Conservation (phyloP, 2,329 filamentous ascomycete genomes). For the Phoma sp. region DNA sequence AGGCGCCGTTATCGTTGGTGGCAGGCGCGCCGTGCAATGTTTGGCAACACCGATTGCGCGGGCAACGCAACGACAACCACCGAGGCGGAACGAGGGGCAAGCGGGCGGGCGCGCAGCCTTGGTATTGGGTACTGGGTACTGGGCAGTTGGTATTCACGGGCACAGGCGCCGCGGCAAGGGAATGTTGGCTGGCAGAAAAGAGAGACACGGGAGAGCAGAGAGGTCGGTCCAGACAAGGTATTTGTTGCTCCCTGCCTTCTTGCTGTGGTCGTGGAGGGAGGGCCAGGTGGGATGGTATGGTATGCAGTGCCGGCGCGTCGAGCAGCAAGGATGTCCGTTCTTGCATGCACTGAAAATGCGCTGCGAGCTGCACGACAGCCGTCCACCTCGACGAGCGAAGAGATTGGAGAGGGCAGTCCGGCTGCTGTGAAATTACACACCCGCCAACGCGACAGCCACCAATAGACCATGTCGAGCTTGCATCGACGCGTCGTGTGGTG, state of each 20-base stretch:
- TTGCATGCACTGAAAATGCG: not conserved
- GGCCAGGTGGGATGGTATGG: conserved; percentile 5
- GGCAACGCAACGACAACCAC: conserved; percentile 19
- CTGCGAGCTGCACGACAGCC: conserved; percentile 3
- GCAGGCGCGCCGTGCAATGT: conserved; percentile 11
- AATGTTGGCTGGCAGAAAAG: not conserved
- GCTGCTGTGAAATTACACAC: not conserved
- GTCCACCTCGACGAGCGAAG: not conserved
- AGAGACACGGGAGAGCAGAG: not conserved
- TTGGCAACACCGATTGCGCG: conserved; percentile 27
- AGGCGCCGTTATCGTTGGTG: not conserved
- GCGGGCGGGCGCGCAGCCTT: conserved; percentile 7
- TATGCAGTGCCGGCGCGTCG: conserved; percentile 24
- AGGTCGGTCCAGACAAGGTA: not conserved
- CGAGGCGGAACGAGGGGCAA: conserved; percentile 6
- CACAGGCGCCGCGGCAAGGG: not conserved
- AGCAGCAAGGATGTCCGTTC: conserved; percentile 22
- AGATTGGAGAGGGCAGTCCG: not conserved
- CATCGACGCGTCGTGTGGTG: conserved; percentile 14
- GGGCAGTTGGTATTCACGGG: not conserved
- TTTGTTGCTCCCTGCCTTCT: conserved; percentile 18
- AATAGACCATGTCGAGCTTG: not conserved
- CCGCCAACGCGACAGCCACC: not conserved
- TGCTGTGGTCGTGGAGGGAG: conserved; percentile 28
- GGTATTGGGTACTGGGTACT: no score